Conservation (phyloP, 2,329 filamentous ascomycete species). For the Colletotrichum chrysophilum region DNA sequence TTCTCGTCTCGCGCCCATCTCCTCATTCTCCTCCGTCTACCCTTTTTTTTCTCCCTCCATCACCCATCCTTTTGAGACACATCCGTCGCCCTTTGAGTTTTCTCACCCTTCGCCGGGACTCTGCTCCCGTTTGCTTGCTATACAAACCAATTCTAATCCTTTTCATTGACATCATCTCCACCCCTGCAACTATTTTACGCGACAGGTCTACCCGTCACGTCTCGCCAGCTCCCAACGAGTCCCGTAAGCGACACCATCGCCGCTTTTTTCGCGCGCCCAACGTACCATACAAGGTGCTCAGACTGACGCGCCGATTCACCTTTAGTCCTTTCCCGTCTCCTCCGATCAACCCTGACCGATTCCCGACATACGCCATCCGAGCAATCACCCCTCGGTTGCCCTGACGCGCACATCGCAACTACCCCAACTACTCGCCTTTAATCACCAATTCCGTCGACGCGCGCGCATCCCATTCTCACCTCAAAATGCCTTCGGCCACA, state of each 20-base stretch:
- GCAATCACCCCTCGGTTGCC: not conserved
- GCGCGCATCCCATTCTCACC: not conserved
- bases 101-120: not conserved
- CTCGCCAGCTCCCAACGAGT: not conserved
- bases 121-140: not conserved
- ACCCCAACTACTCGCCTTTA: not conserved
- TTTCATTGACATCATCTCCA: constrained; percentile 1
- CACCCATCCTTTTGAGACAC: constrained; percentile 9
- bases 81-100: constrained; percentile 1
- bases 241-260: constrained; percentile 11
- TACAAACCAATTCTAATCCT: constrained; percentile 10
- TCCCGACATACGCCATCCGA: not conserved
- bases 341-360: not conserved
- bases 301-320: constrained; percentile 6
- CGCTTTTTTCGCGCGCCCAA: not conserved
- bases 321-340: not conserved
- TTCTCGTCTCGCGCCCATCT: not conserved
- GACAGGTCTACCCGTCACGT: constrained; percentile 12
- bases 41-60: not conserved
- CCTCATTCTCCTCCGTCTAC: not conserved
- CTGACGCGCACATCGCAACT: not conserved
- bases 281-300: not conserved
- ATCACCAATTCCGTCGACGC: constrained; percentile 2
- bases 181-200: constrained; percentile 4
- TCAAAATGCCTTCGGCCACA: constrained; percentile 36